Evolutionary conservation across 495 filamentous ascomycete genomes (phyloP).

Genomic region (Penicillium steckii): DNA sequence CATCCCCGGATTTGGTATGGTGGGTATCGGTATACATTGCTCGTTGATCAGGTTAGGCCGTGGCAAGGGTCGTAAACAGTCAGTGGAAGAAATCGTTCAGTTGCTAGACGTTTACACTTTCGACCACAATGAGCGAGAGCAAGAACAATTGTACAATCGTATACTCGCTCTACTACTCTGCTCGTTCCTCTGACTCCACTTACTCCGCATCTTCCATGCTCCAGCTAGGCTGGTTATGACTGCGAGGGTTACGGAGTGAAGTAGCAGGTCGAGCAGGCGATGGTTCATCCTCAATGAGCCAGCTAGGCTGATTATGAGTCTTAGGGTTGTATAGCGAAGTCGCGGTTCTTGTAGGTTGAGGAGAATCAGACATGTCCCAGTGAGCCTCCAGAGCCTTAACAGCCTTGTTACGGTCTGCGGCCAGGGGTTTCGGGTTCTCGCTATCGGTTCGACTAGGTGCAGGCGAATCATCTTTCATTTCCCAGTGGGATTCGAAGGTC

Average conservation of each 20-base stretch:
- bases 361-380: conserved; percentile 62
- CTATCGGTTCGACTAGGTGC: conserved; percentile 34
- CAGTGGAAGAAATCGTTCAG: no score
- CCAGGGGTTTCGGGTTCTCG: conserved; percentile 55
- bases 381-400: conserved; percentile 64
- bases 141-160: no score
- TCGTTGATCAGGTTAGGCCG: conserved; percentile 20
- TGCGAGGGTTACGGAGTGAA: conserved; percentile 12
- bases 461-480: conserved; percentile 63
- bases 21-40: conserved; percentile 30
- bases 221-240: conserved; percentile 30
- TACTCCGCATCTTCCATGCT: conserved; percentile 17
- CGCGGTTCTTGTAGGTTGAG: conserved; percentile 35
- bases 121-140: not conserved
- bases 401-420: conserved; percentile 35
- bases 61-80: conserved; percentile 24
- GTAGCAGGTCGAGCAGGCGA: conserved; percentile 37
- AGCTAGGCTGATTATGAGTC: conserved; percentile 23
- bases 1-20: conserved; percentile 4
- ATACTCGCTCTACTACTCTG: no score
- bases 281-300: conserved; percentile 54
- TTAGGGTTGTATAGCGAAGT: conserved; percentile 16
- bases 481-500: conserved; percentile 72
- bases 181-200: not conserved
- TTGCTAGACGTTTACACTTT: not conserved